Base-by-base conservation (phyloP, 768 basidiomycete genomes). In the Phanerochaete sordida region DNA sequence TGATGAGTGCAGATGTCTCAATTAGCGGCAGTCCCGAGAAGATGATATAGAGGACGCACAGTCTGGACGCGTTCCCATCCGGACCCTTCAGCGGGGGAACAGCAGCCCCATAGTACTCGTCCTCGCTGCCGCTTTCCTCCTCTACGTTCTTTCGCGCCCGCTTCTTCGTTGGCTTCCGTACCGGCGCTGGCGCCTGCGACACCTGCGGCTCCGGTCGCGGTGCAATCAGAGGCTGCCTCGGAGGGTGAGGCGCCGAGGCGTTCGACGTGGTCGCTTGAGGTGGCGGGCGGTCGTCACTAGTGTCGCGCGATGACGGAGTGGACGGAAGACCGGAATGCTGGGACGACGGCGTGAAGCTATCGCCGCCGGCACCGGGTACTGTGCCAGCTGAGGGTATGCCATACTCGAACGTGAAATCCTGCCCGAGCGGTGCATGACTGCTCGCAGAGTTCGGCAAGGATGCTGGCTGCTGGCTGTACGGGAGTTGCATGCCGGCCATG, bases 31-130 rank as follows among this genome's bases (percentile, higher is more conserved):
- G 23, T n/a, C 6, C 30, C 13, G 30, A 52, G 15, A 30, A 50
- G 45, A 24, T 23, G 48, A 57, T 23, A 26, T 44, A 49, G 31
- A 19, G 16, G 39, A 64, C 62, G 47, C 48, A 64, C 62, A 64
- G 62, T 46, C 62, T 51, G 50, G 33, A 1, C 45, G 44, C 43
- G 30, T 49, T 57, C 7, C 27, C 39, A 21, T 47, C 58, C 7
- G 62, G 62, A n/a, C 62, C 62, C 23, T 52, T 33, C n/a, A 64
- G 56, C 1, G 62, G 62, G 2, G 62, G 59, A 19, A 64, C 55
- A 21, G 51, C 61, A 46, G 33, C 26, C 2, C 12, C 21, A 15
- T 23, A 4, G 21, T 64, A 59, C 12, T 64, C 59, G 19, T 60
- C 59, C n/a, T 64, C 62, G n/a, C 50, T 60, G 6, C 39, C 59